A percentile compares a stretch with the other conserved stretches of the same genome.
phyloP scores from a whole-genome alignment of 495 filamentous ascomycete species.

The Baudoinia panamericana region DNA sequence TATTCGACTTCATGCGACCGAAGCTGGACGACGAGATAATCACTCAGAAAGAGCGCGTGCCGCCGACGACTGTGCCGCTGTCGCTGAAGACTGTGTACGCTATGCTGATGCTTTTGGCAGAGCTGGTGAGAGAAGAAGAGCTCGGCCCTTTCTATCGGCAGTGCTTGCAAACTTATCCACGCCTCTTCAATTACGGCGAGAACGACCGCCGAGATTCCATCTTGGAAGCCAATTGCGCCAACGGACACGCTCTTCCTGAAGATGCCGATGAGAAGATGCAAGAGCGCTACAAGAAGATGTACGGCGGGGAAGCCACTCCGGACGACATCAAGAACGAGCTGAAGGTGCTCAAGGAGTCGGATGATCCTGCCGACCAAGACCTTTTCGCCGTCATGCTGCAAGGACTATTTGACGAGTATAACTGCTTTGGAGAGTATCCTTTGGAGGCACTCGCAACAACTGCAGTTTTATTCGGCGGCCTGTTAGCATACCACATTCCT shows the following conservation, averaged over 20 bases:
- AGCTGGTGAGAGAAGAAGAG: conserved; percentile 39
- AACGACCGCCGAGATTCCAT: conserved; percentile 83
- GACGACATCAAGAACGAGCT: conserved; percentile 69
- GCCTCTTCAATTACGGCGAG: conserved; percentile 91
- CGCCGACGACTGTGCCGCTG: conserved; percentile 55
- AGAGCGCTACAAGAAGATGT: conserved; percentile 92
- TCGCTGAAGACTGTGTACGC: conserved; percentile 73
- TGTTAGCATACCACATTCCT: conserved; percentile 84
- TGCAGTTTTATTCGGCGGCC: conserved; percentile 90
- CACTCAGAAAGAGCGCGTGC: conserved; percentile 49
- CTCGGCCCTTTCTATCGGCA: conserved; percentile 58
- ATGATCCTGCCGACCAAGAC: conserved; percentile 73
- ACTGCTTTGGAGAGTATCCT: conserved; percentile 87
- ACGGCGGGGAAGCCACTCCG: conserved; percentile 71
- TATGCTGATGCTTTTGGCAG: conserved; percentile 65
- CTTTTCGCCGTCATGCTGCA: conserved; percentile 98
- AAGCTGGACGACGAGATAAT: conserved; percentile 72
- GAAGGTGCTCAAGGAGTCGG: conserved; percentile 70
- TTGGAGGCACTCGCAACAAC: conserved; percentile 87
- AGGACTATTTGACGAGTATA: conserved; percentile 93
- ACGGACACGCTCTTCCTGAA: conserved; percentile 60
- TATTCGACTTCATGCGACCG: conserved; percentile 63
- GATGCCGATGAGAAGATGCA: conserved; percentile 83
- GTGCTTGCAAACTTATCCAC: conserved; percentile 86
- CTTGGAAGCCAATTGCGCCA: conserved; percentile 35